Base-by-base conservation (phyloP, 805 yeast genomes). In the Metschnikowia dekortorum region DNA sequence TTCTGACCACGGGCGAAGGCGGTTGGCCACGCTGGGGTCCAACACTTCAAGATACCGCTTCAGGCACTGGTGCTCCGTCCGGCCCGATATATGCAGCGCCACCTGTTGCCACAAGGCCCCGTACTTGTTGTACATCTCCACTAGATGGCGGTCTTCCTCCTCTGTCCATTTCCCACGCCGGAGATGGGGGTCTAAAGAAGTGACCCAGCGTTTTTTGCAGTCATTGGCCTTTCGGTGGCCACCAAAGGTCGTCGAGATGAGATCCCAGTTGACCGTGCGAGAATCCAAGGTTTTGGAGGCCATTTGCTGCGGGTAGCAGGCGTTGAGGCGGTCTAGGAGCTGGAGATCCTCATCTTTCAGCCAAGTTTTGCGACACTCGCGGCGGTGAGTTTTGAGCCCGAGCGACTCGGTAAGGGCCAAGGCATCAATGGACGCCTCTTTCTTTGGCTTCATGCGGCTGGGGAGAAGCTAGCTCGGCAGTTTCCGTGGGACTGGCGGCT, bases 21-120 rank as follows among this genome's bases (percentile, higher is more conserved):
- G 69, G 56, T 86, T 89, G 52, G 82, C 82, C 8, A 90, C 86
- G 29, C 73, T 75, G 6, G 97, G 97, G 59, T 89, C 94, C 51
- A 91, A 66, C 1, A 89, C 96, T 61, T 91, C 97, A 13, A 84
- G 82, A 64, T 88, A 91, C 59, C 97, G 72, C 62, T 91, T 91
- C 1, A 96, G 88, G 71, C 98, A 91, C 70, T 91, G 97, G 66
- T 90, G 97, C 61, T 90, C 96, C 0, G 96, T 91, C 62, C 97
- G 75, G 5, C 96, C 96, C 3, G 81, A 80, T 10, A 91, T 86
- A 47, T 80, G 84, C 46, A 75, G 68, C 0, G 96, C 83, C 9
- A 91, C 90, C 59, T 84, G 84, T 54, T 87, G 87, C 97, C 97
- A 91, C 31, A 83, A 79, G 0, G 96, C 78, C 0, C 97, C 97